Conservation (phyloP, 2,329 filamentous ascomycete species). For the Xylariaceae sp. region DNA sequence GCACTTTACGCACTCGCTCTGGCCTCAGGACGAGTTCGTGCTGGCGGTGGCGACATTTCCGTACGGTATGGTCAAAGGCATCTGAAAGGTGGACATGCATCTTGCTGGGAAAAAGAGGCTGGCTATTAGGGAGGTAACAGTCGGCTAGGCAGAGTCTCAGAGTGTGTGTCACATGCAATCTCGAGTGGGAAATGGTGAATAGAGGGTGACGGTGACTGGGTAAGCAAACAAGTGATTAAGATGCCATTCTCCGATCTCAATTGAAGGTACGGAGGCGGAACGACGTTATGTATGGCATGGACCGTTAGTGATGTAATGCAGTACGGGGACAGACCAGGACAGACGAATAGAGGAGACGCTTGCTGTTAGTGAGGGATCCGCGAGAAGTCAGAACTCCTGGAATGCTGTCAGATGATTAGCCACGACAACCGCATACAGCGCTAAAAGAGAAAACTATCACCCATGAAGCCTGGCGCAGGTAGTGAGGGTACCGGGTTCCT, state of each 20-base stretch:
- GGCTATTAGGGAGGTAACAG: not conserved
- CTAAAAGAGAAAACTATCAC: conserved; percentile 11
- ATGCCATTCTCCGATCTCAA: not conserved
- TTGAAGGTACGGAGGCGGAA: not conserved
- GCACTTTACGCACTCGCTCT: conserved; percentile 18
- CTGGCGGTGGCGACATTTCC: conserved; percentile 25
- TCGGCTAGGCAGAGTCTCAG: not conserved
- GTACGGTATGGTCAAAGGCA: conserved; percentile 23
- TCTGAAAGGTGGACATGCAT: conserved; percentile 24
- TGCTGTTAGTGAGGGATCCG: conserved; percentile 8
- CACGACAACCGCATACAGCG: conserved; percentile 15
- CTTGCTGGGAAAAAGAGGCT: conserved; percentile 16
- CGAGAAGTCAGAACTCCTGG: not conserved
- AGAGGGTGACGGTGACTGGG: not conserved
- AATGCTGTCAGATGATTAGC: not conserved
- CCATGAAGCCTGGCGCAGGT: conserved; percentile 8
- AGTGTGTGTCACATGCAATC: not conserved
- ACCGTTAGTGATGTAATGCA: not conserved
- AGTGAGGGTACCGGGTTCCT: conserved; percentile 3
- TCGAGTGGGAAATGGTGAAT: not conserved
- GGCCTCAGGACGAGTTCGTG: conserved; percentile 20
- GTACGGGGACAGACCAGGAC: not conserved
- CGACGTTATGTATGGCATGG: conserved; percentile 6
- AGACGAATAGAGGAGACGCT: conserved; percentile 5
- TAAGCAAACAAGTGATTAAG: not conserved